phyloP scores from a whole-genome alignment of 2,329 filamentous ascomycete genomes.

The Mollisia scopiformis region DNA sequence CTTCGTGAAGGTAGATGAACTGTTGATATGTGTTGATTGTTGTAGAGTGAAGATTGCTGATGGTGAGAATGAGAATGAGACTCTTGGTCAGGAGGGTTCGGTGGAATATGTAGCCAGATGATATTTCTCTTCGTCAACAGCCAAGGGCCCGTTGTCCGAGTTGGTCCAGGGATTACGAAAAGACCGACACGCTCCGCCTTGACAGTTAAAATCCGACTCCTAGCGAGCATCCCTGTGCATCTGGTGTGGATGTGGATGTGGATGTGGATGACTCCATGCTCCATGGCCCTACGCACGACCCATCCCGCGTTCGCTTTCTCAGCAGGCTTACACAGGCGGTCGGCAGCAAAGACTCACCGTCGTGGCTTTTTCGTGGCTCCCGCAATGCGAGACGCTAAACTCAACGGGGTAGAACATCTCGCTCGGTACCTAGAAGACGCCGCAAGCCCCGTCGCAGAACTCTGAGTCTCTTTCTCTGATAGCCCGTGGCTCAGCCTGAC shows the following conservation, averaged over 20 bases:
- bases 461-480: too few relatives aligned
- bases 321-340: not conserved
- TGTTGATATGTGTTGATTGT: not conserved
- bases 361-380: not conserved
- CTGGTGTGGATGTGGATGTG: not conserved
- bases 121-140: conserved; percentile 5
- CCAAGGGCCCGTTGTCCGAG: conserved; percentile 5
- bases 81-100: conserved; percentile 1
- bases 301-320: conserved; percentile 4
- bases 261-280: not conserved
- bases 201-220: not conserved
- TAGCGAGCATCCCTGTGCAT: not conserved
- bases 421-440: not conserved
- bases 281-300: conserved; percentile 1
- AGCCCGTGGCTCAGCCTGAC: too few relatives aligned
- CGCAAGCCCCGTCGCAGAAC: not conserved
- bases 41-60: conserved; percentile 8
- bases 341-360: not conserved
- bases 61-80: not conserved
- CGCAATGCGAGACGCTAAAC: not conserved
- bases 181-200: conserved; percentile 13
- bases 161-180: conserved; percentile 6
- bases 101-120: conserved; percentile 15
- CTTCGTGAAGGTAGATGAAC: too few relatives aligned
- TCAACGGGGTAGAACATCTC: not conserved